Evolutionary conservation across 2,329 filamentous ascomycete genomes (phyloP), one percentile per base, ranked within the genome.

Genomic region (Talaromyces sp.): DNA sequence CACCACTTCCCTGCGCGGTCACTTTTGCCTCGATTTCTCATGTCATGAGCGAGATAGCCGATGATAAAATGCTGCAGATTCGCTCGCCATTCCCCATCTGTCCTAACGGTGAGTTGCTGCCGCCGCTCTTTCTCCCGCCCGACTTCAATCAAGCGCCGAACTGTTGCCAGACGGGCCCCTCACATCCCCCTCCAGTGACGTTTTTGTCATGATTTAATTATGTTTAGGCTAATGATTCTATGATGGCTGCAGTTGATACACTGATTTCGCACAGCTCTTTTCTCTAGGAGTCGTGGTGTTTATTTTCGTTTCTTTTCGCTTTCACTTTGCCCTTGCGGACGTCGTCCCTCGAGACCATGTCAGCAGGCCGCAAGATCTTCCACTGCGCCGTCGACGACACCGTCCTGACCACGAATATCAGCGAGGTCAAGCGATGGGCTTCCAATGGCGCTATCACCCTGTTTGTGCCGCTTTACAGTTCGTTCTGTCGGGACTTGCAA

Each of bases 321-420:
- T 29, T 29, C 32, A 21, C 24, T 38, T 41, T 43, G 10, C 48
- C 48, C 17, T 51, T 50, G 17, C n/a, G 60, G 19, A n/a, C n/a
- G n/a, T 19, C 55, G 46, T 10, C 31, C 27, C 24, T 55, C 50
- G 56, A 29, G 38, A 58, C 58, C 27, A 77, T 77, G 75, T 73
- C 75, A 64, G 67, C 73, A 61, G 74, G 68, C 66, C 74, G 74
- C 65, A 80, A 79, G 67, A 72, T 77, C 65, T 79, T 81, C 65
- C 77, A 80, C 69, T 82, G 80, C 72, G 78, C 81, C 63, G 78
- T 81, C 63, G 80, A 83, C 67, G 80, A 81, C 65, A 81, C 79
- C 56, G 79, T 79, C 54, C 68, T 83, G 59, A 80, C 78, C 53
- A 78, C 79, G 56, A 81, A 79, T 62, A 79, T 83, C 64, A 78